Percentiles rank a stretch among this genome's conserved stretches.
These are phyloP conservation scores for Tephrocybe sp. DNA, from an alignment of 768 basidiomycete species.

Conservation along the genomic window DNA sequence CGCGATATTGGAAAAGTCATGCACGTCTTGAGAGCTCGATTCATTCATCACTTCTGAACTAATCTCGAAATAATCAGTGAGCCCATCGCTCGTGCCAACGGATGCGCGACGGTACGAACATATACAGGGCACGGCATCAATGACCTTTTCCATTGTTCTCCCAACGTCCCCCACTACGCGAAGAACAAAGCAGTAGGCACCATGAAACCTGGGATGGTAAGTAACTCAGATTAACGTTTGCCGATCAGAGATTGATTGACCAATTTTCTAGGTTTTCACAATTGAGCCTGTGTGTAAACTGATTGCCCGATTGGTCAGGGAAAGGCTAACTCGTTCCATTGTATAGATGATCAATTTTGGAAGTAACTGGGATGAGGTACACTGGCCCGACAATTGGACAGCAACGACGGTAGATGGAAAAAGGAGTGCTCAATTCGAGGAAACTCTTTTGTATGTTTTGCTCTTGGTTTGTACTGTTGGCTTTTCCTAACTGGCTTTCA, in stretches of 20 bases:
- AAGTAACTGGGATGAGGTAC: constrained; percentile 68
- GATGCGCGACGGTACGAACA: constrained; percentile 87
- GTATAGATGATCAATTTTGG: constrained; percentile 92
- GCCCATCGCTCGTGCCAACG: constrained; percentile 77
- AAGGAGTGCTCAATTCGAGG: constrained; percentile 95
- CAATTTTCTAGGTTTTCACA: constrained; percentile 52
- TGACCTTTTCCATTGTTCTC: constrained; percentile 78
- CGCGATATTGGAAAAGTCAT: constrained; percentile 87
- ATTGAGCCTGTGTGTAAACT: constrained; percentile 71
- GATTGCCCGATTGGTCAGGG: no score
- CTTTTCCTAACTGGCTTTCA: background rate
- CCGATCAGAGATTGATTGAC: constrained; percentile 1
- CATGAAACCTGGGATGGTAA: constrained; percentile 93
- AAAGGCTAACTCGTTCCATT: constrained; percentile 1
- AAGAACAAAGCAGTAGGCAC: constrained; percentile 91
- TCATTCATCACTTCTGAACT: background rate
- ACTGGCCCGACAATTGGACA: constrained; percentile 97
- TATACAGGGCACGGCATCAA: constrained; percentile 94
- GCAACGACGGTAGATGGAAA: constrained; percentile 91
- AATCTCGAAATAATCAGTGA: constrained; percentile 49
- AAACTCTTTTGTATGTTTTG: constrained; percentile 89
- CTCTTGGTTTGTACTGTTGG: no score
- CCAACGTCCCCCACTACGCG: constrained; percentile 93
- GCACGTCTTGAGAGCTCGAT: constrained; percentile 43
- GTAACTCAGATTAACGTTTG: constrained; percentile 21